Evolutionary conservation across 73 alveolate species (phyloP), one percentile per base, ranked within the genome.

Genomic region (Paramecium biaurelia): DNA sequence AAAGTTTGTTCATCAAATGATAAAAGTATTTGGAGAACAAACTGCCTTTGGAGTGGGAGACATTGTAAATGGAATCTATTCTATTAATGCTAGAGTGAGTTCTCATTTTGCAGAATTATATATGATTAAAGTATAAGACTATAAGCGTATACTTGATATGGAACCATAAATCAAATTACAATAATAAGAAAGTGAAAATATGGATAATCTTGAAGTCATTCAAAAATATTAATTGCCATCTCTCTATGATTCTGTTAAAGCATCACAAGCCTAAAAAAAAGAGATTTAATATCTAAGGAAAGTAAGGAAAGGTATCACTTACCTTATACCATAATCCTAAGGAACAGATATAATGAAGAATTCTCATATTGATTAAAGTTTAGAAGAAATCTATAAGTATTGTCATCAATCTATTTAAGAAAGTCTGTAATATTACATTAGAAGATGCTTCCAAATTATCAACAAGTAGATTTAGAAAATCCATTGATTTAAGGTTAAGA

Each of bases 21-120:
- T 63, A 8, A 63, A 63, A 63, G 84, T 20, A 2, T 9, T 63
- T 2, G 84, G 41, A 15, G 84, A 63, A 30, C 12, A 63, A 24
- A 63, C 84, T 26, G 84, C 84, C 20, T 63, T 63, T 63, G 84
- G 84, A 63, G 84, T 30, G 1, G 84, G 84, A 12, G 84, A 63
- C 12, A 63, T 63, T 63, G 24, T 14, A 9, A 32, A 7, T 30
- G 84, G 84, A 63, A 12, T 63, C 53, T 63, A 63, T 63, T 12
- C 84, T 4, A 32, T 63, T 14, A 63, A 63, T 26, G 84, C 84
- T 7, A 63, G 84, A 32, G 84, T 63, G 23, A 63, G 84, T 63
- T 63, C 84, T 23, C 47, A 63, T 23, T 23, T 63, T 24, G 18
- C 49, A 6, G 45, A 63, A 63, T 63, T 63, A 63, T 63, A 63